Percentiles rank a stretch among this genome's conserved stretches.
phyloP scores from a whole-genome alignment of 1,284 basidiomycete species.

The Boletellus deceptivus region DNA sequence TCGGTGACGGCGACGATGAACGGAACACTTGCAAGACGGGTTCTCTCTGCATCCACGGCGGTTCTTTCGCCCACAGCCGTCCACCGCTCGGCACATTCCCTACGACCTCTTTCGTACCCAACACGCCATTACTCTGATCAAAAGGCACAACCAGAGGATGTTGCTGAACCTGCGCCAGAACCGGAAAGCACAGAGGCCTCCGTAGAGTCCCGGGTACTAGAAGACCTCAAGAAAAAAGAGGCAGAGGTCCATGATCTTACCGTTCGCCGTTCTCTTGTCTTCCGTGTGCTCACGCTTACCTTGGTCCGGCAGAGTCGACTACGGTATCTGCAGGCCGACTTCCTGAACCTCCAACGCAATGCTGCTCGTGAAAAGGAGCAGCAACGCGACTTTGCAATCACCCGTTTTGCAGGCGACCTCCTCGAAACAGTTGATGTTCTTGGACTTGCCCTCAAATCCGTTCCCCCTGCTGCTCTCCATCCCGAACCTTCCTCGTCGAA shows the following conservation, averaged over 20 bases:
- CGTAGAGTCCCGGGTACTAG: constrained; percentile 38
- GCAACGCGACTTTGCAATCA: constrained; percentile 91
- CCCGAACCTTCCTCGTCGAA: constrained; percentile 26
- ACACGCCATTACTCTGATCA: constrained; percentile 55
- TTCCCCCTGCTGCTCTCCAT: constrained; percentile 57
- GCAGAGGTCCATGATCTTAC: constrained; percentile 72
- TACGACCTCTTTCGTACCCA: constrained; percentile 22
- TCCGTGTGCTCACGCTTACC: constrained; percentile 5
- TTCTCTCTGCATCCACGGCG: constrained; percentile 57
- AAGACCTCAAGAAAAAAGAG: constrained; percentile 70
- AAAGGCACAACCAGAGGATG: constrained; percentile 27
- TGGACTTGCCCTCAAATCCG: constrained; percentile 82
- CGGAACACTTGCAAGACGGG: constrained; percentile 46
- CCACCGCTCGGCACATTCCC: constrained; percentile 37
- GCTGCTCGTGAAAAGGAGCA: constrained; percentile 88
- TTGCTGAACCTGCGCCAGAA: constrained; percentile 32
- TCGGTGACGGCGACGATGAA: constrained; percentile 40
- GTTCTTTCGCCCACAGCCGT: constrained; percentile 48
- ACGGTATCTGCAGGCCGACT: constrained; percentile 90
- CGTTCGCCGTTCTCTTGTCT: constrained; percentile 42
- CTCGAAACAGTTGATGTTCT: constrained; percentile 93
- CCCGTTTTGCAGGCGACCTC: constrained; percentile 87
- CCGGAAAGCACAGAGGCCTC: constrained; percentile 29
- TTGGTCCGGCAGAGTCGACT: constrained; percentile 61
- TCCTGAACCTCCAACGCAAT: constrained; percentile 92